A percentile compares a stretch with the other conserved stretches of the same genome.
Evolutionary conservation across 208 protist genomes (phyloP).

Genomic region (Tritrichomonas musculus): DNA sequence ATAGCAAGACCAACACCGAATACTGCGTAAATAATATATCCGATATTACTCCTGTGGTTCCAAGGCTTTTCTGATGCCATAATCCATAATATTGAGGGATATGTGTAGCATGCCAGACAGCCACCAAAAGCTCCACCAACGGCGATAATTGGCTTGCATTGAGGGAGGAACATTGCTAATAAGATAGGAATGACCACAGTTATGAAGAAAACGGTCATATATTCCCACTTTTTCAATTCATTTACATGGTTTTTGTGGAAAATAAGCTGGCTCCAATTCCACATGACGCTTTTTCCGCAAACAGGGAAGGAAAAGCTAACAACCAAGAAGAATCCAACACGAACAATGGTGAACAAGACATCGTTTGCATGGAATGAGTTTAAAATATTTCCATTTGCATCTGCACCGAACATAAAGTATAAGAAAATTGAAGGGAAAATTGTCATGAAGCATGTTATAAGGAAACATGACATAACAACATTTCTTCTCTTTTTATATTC

Average conservation of each 20-base stretch:
- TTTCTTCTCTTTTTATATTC: background rate
- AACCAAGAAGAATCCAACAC: background rate
- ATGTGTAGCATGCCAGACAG: background rate
- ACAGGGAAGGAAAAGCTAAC: background rate
- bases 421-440: background rate
- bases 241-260: background rate
- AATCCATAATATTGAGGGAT: background rate
- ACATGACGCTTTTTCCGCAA: background rate
- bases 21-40: background rate
- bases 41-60: background rate
- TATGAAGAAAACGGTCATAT: background rate
- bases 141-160: background rate
- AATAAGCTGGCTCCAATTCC: background rate
- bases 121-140: conserved; percentile 10
- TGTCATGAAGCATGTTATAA: background rate
- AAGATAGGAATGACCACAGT: background rate
- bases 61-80: background rate
- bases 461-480: background rate
- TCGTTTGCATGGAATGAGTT: background rate
- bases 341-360: background rate
- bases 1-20: background rate
- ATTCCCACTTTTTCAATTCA: background rate
- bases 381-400: background rate
- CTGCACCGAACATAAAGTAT: background rate
- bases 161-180: background rate